Conservation (phyloP, 805 yeast genomes). For the Saccharomycopsis synnaedendra region DNA sequence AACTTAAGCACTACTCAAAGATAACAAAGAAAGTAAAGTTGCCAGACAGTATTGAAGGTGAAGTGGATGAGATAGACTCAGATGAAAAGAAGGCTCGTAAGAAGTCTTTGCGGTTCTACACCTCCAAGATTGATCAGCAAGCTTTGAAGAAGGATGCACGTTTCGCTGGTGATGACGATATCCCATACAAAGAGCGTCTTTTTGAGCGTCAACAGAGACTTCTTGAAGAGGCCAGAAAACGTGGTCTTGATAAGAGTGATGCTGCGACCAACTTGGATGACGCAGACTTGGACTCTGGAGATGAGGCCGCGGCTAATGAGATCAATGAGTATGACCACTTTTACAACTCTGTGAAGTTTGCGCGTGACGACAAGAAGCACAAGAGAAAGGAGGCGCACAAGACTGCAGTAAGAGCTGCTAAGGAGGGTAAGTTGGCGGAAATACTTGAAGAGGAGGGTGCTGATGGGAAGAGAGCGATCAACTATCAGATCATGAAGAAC, state of each 20-base stretch:
- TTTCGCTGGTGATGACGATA: constrained; percentile 74
- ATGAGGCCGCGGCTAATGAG: constrained; percentile 26
- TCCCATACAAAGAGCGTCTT: constrained; percentile 84
- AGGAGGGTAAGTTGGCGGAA: constrained; percentile 74
- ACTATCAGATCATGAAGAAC: constrained; percentile 90
- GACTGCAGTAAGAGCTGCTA: constrained; percentile 65
- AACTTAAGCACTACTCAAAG: constrained; percentile 35
- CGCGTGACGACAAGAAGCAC: constrained; percentile 36
- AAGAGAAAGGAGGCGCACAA: constrained; percentile 54
- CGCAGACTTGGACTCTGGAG: constrained; percentile 37
- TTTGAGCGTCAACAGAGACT: constrained; percentile 85
- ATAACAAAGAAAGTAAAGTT: constrained; percentile 20
- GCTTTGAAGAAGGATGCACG: constrained; percentile 48
- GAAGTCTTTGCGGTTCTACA: constrained; percentile 83
- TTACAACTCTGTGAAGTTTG: constrained; percentile 41
- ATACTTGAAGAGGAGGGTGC: constrained; percentile 46
- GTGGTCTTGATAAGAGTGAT: constrained; percentile 52
- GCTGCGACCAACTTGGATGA: constrained; percentile 42
- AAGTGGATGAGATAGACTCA: constrained; percentile 68
- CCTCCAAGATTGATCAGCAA: constrained; percentile 89
- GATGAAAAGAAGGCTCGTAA: constrained; percentile 79
- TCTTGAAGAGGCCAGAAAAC: constrained; percentile 75
- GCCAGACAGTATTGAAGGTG: constrained; percentile 59
- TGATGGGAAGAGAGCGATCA: constrained; percentile 88
- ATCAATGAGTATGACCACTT: constrained; percentile 40